phyloP scores from a whole-genome alignment of 1,284 basidiomycete species.

The Moesziomyces globuligerus region DNA sequence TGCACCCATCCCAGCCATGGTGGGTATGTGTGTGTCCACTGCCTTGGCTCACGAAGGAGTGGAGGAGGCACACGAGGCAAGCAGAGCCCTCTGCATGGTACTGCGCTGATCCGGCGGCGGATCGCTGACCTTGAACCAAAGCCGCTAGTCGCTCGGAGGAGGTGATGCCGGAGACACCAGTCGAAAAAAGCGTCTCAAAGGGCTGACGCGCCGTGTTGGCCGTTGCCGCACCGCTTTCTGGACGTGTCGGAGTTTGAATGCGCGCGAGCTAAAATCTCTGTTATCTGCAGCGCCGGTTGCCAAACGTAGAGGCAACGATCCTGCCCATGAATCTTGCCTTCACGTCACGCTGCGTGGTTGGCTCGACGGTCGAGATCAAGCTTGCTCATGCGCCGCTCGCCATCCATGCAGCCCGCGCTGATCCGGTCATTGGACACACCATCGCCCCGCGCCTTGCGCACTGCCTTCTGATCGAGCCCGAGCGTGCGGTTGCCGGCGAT shows the following conservation, averaged over 20 bases:
- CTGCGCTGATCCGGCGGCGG: background rate
- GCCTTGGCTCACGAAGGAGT: background rate
- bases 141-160: slow-evolving; percentile 20
- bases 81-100: background rate
- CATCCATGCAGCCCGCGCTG: background rate
- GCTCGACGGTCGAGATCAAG: background rate
- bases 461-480: background rate
- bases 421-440: background rate
- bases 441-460: background rate
- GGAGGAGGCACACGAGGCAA: background rate
- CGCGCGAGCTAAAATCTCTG: slow-evolving; percentile 4
- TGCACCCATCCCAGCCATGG: too few relatives aligned
- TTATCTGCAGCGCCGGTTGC: background rate
- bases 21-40: too few relatives aligned
- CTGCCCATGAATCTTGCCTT: background rate
- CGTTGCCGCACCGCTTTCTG: too few relatives aligned
- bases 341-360: background rate
- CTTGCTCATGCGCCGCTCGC: background rate
- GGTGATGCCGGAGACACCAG: slow-evolving; percentile 9
- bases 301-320: background rate
- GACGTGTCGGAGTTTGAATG: slow-evolving; percentile 25
- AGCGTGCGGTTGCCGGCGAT: background rate
- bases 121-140: slow-evolving; percentile 13
- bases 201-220: background rate
- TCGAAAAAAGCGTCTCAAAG: background rate